phyloP scores from a whole-genome alignment of 2,329 filamentous ascomycete species.

The Botrytis tulipae region DNA sequence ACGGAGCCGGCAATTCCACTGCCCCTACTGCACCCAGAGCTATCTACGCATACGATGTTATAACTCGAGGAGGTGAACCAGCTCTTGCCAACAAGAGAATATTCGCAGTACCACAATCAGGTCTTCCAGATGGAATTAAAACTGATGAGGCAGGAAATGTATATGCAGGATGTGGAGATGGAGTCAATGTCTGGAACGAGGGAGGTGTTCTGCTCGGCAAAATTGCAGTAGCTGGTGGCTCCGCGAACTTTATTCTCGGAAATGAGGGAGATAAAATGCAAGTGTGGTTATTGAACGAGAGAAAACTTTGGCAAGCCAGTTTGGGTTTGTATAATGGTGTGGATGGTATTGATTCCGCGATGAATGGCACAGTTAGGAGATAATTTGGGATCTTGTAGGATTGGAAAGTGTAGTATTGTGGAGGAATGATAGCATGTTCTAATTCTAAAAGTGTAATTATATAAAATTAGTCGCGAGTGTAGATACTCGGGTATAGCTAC shows the following conservation, averaged over 20 bases:
- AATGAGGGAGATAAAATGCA: conserved; percentile 15
- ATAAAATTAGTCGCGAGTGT: not conserved
- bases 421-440: not conserved
- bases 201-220: conserved; percentile 53
- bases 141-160: conserved; percentile 53
- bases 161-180: conserved; percentile 53
- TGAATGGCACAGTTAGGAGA: not conserved
- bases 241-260: conserved; percentile 26
- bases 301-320: conserved; percentile 25
- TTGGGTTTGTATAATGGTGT: not conserved
- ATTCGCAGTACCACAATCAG: conserved; percentile 54
- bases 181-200: conserved; percentile 52
- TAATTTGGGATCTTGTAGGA: not conserved
- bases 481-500: not conserved
- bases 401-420: not conserved
- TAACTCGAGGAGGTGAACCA: conserved; percentile 23
- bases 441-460: not conserved
- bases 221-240: conserved; percentile 42
- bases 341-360: not conserved
- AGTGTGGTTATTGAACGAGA: conserved; percentile 28
- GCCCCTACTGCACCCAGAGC: conserved; percentile 41
- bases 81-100: conserved; percentile 33
- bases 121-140: conserved; percentile 58
- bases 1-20: conserved; percentile 44
- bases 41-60: conserved; percentile 30